Percentiles rank a stretch among this genome's conserved stretches.
Conservation (phyloP, 768 basidiomycete species). For the Leccinum sublutescens region DNA sequence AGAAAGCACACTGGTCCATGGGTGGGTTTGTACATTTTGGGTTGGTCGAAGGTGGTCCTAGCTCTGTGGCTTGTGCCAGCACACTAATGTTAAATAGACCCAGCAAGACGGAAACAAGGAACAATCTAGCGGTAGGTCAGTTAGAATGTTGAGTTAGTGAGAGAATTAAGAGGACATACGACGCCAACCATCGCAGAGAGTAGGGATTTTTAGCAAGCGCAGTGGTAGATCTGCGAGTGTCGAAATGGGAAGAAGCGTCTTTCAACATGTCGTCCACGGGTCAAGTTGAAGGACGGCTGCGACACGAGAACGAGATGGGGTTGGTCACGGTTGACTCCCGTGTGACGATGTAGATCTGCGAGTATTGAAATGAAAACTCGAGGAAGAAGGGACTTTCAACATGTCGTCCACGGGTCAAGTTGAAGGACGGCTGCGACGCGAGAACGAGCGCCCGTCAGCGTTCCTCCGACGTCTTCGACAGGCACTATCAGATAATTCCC, state of each 20-base stretch:
- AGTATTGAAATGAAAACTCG: background rate
- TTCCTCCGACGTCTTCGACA: no score
- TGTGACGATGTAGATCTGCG: background rate
- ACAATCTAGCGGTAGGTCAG: background rate
- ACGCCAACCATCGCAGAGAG: background rate
- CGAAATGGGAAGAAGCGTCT: background rate
- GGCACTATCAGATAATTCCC: no score
- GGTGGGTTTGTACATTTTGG: slow-evolving; percentile 33
- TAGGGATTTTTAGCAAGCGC: background rate
- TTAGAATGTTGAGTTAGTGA: background rate
- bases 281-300: no score
- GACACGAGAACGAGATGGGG: no score
- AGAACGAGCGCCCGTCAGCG: no score
- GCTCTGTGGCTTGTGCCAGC: background rate
- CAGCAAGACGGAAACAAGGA: background rate
- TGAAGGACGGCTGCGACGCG: no score
- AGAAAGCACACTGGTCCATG: slow-evolving; percentile 37
- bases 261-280: background rate
- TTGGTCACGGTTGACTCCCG: no score
- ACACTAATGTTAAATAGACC: background rate
- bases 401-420: no score
- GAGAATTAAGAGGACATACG: background rate
- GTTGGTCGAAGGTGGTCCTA: background rate
- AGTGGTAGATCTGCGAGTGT: background rate
- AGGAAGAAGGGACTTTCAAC: background rate